Evolutionary conservation across 805 yeast species (phyloP), one percentile per base, ranked within the genome.

Genomic region (Priceomyces melissophilus): DNA sequence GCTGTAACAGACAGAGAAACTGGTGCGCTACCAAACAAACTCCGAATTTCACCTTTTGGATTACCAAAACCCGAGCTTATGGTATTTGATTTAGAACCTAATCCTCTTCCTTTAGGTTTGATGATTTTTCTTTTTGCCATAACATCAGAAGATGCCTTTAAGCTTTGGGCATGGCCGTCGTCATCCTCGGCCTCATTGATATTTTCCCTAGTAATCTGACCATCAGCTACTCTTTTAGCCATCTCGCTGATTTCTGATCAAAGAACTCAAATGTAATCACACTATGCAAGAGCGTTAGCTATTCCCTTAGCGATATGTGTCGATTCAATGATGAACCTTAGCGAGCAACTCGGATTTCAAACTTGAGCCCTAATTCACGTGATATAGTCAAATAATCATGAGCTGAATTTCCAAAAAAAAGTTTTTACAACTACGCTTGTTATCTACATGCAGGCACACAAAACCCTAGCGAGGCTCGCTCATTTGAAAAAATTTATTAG

Each of bases 101-200:
- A 20, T 25, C 28, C 33, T 44, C 49, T 53, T n/a, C 61, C 57
- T 55, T 73, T 73, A 11, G 84, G 84, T 53, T 75, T 69, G 20
- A 86, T 75, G 42, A 87, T 84, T 65, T 80, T 84, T 53, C 96
- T 71, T 41, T 65, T 73, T 20, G 88, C 77, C 75, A 88, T 60
- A 4, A 78, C 81, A 4, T 72, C 79, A 3, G 76, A 69, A 1
- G 85, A 71, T 0, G 95, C 93, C 35, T 47, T 56, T n/a, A 35
- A 41, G n/a, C 52, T 44, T 27, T 71, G 65, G 29, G 56, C 46
- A 5, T 54, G 50, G 7, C 63, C 69, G 4, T 68, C 76, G 12
- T 68, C 73, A 30, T 69, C 43, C 12, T 35, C 38, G 15, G 50
- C 53, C 16, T 40, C 48, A 8, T 32, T 41, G 14, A 40, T 37